phyloP scores from a whole-genome alignment of 805 yeast genomes.

The Candida glaebosa region DNA sequence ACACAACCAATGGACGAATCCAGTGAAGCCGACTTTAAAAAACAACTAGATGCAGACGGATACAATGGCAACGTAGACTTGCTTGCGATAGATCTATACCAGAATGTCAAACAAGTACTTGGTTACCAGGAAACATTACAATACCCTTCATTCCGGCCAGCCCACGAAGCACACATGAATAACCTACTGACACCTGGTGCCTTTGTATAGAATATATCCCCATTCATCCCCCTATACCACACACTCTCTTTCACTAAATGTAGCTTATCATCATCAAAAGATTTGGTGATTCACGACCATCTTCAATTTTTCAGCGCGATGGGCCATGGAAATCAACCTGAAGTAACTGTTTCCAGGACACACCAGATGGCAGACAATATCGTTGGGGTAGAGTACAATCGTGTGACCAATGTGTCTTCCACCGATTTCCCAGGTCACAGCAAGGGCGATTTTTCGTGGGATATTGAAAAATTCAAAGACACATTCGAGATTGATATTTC shows the following conservation, averaged over 20 bases:
- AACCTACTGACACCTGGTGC: slow-evolving; percentile 4
- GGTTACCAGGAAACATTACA: slow-evolving; percentile 9
- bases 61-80: slow-evolving; percentile 36
- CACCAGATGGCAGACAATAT: slow-evolving; percentile 34
- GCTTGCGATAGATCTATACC: slow-evolving; percentile 22
- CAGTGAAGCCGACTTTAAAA: slow-evolving; percentile 11
- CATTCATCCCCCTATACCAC: too few relatives aligned
- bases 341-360: background rate
- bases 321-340: background rate
- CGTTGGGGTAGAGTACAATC: slow-evolving; percentile 83
- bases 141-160: background rate
- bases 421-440: slow-evolving; percentile 91
- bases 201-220: slow-evolving; percentile 9
- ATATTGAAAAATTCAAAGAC: slow-evolving; percentile 71
- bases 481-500: slow-evolving; percentile 64
- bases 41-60: slow-evolving; percentile 23
- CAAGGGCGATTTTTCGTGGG: slow-evolving; percentile 73
- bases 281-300: too few relatives aligned
- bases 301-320: background rate
- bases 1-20: slow-evolving; percentile 7
- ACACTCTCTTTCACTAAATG: too few relatives aligned
- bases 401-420: slow-evolving; percentile 84
- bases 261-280: too few relatives aligned
- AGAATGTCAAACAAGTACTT: slow-evolving; percentile 12
- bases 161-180: background rate